phyloP scores from a whole-genome alignment of 306 rosid genomes.

The Fragaria iinumae region DNA sequence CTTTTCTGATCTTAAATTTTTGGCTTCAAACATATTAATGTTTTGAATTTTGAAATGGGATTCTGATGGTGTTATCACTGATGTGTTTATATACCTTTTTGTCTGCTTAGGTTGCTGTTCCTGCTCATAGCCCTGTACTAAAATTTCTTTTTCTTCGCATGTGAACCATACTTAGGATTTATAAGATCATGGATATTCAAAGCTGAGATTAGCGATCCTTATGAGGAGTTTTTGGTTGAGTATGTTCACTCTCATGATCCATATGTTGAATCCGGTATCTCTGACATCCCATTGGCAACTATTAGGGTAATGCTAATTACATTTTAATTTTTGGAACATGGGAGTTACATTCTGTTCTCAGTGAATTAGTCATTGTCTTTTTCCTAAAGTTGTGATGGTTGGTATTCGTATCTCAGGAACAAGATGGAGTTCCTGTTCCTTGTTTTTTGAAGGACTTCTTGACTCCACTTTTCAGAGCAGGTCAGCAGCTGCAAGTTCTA shows the following conservation, averaged over 20 bases:
- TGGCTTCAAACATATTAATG: neutral
- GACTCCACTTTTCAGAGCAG: conserved; percentile 89
- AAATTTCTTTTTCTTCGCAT: conserved; percentile 88
- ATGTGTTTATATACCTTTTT: neutral
- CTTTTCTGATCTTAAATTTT: neutral
- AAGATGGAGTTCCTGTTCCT: conserved; percentile 75
- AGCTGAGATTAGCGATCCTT: conserved; percentile 92
- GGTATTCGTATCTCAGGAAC: conserved; percentile 59
- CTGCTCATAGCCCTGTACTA: conserved; percentile 69
- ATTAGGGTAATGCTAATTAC: conserved; percentile 57
- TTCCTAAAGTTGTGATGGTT: conserved; percentile 31
- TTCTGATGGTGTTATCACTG: conserved; percentile 12
- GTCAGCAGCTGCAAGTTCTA: conserved; percentile 92
- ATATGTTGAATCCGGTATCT: conserved; percentile 37
- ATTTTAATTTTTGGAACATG: conserved; percentile 6
- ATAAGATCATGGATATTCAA: conserved; percentile 94
- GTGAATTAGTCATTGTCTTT: conserved; percentile 20
- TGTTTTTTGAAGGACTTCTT: conserved; percentile 62
- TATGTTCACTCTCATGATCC: conserved; percentile 32
- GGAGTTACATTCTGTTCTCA: conserved; percentile 18
- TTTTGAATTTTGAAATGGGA: neutral
- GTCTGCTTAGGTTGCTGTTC: conserved; percentile 85
- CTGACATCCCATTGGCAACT: conserved; percentile 55
- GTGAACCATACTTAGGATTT: conserved; percentile 88
- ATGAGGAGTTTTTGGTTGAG: conserved; percentile 77